Evolutionary conservation across 179 eudicot genomes (phyloP).

Genomic region (Amaranthus tricolor): DNA sequence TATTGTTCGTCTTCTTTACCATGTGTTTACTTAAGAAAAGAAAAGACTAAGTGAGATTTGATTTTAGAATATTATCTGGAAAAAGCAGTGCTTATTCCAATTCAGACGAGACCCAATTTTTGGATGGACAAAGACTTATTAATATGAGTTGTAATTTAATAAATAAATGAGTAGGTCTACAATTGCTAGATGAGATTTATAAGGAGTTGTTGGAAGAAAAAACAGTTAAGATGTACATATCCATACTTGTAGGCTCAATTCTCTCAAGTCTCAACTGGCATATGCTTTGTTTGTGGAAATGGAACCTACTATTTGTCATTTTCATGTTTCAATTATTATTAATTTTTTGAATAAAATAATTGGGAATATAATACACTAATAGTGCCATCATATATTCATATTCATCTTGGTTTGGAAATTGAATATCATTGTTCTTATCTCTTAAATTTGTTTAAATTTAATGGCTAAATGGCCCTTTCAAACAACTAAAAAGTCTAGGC

Average conservation of each 20-base stretch:
- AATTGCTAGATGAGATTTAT: constrained; percentile 19
- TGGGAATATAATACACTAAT: constrained; percentile 10
- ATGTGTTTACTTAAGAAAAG: too few species aligned
- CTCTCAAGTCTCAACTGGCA: not conserved
- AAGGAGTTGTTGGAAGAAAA: constrained; percentile 1
- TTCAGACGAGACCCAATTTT: not conserved
- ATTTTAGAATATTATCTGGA: too few species aligned
- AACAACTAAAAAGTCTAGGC: constrained; percentile 15
- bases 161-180: constrained; percentile 18
- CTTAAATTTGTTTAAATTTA: constrained; percentile 9
- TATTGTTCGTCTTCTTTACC: too few species aligned
- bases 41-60: too few species aligned
- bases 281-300: constrained; percentile 4
- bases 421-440: constrained; percentile 18
- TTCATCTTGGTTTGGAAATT: constrained; percentile 5
- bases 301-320: constrained; percentile 19
- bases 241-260: constrained; percentile 4
- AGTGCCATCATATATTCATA: not conserved
- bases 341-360: not conserved
- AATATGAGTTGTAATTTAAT: constrained; percentile 25
- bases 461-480: constrained; percentile 4
- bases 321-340: constrained; percentile 4
- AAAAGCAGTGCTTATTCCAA: too few species aligned
- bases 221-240: not conserved
- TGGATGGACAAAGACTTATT: constrained; percentile 13